Conservation (phyloP, 306 rosid genomes). For the Datisca glomerata region DNA sequence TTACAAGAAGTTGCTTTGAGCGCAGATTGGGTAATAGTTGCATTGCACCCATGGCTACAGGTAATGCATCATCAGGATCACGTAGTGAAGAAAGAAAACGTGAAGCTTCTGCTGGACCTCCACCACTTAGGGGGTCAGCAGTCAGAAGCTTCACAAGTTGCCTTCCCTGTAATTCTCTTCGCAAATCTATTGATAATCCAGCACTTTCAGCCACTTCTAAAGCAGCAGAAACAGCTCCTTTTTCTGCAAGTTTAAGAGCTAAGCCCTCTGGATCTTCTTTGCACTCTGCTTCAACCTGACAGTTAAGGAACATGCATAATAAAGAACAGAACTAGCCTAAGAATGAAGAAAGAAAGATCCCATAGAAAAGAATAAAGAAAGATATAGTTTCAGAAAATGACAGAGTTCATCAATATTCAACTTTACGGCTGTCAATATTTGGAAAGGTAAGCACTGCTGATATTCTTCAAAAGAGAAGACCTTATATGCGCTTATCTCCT, state of each 20-base stretch:
- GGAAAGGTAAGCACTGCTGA: too few species aligned
- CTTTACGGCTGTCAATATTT: too few species aligned
- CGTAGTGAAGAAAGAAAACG: constrained; percentile 94
- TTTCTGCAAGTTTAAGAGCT: constrained; percentile 92
- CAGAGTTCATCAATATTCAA: too few species aligned
- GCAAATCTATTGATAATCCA: constrained; percentile 72
- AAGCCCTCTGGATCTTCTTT: constrained; percentile 98
- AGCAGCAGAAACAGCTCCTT: constrained; percentile 98
- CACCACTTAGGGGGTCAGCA: constrained; percentile 96
- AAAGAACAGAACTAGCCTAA: background rate
- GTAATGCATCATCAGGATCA: constrained; percentile 90
- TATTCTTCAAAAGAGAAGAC: too few species aligned
- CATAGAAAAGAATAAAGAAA: background rate
- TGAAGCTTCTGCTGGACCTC: constrained; percentile 99
- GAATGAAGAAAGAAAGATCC: background rate
- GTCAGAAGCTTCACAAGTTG: constrained; percentile 98
- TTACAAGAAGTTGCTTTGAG: constrained; percentile 96
- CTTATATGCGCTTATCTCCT: too few species aligned
- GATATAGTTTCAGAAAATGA: background rate
- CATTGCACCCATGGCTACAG: constrained; percentile 99
- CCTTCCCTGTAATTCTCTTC: constrained; percentile 93
- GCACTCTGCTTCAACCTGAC: constrained; percentile 92
- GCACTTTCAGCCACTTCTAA: constrained; percentile 97
- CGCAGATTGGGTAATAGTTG: constrained; percentile 92
- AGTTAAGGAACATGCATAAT: constrained; percentile 9